Conservation (phyloP, 208 protist species). For the Leishmania tropica region DNA sequence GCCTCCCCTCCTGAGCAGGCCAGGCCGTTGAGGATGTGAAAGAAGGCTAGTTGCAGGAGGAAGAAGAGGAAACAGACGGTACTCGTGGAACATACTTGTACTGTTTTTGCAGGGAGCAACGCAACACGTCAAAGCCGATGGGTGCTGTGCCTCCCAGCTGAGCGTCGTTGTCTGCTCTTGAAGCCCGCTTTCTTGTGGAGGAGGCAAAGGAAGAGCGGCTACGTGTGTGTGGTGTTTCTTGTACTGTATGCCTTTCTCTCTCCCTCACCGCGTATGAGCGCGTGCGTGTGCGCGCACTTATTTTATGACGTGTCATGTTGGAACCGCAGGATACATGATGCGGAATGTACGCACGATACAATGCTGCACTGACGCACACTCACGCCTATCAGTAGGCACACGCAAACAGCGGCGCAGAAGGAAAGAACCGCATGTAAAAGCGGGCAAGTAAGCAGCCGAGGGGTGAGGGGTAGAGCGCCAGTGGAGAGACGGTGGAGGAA, state of each 20-base stretch:
- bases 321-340: constrained; percentile 34
- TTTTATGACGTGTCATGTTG: constrained; percentile 31
- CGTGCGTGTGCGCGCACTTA: constrained; percentile 3
- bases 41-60: not conserved
- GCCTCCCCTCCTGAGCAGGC: not conserved
- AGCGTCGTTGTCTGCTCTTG: not conserved
- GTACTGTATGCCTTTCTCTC: not conserved
- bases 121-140: not conserved
- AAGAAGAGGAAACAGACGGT: not conserved
- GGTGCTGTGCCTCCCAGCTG: too few species aligned
- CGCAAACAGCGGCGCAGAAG: not conserved
- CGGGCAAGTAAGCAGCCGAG: not conserved
- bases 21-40: not conserved
- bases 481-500: not conserved
- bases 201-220: not conserved
- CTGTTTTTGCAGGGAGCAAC: not conserved
- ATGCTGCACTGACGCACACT: not conserved
- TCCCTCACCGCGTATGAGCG: not conserved
- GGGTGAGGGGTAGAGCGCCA: not conserved
- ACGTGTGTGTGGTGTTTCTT: not conserved
- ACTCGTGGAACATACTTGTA: not conserved
- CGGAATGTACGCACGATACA: constrained; percentile 13
- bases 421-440: not conserved
- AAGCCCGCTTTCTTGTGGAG: not conserved
- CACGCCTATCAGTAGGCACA: not conserved